phyloP scores from a whole-genome alignment of 2,329 filamentous ascomycete genomes.

The Tolypocladium ovalisporum region DNA sequence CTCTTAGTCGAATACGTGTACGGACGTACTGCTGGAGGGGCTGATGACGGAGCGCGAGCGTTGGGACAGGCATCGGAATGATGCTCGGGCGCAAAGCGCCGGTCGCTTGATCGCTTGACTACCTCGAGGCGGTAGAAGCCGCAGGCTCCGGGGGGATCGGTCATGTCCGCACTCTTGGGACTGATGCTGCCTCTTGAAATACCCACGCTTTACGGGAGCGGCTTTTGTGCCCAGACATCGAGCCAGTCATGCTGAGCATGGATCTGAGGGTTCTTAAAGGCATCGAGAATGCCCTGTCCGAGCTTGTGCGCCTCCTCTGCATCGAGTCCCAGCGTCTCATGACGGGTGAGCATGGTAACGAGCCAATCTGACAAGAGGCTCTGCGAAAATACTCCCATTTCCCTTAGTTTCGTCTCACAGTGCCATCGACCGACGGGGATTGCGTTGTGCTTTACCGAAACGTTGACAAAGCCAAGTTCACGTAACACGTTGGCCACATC shows the following conservation, averaged over 20 bases:
- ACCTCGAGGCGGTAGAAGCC: background rate
- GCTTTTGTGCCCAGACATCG: constrained; percentile 28
- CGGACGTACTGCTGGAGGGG: background rate
- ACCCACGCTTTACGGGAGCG: constrained; percentile 3
- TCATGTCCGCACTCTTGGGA: too few species aligned
- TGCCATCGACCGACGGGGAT: constrained; percentile 28
- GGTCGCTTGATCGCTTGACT: background rate
- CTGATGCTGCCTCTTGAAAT: background rate
- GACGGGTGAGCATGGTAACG: constrained; percentile 20
- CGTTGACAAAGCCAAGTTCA: constrained; percentile 22
- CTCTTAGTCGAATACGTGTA: background rate
- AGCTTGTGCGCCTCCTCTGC: constrained; percentile 21
- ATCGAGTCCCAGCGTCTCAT: constrained; percentile 19
- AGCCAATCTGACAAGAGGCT: constrained; percentile 23
- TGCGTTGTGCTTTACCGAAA: constrained; percentile 15
- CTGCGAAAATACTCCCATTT: constrained; percentile 26
- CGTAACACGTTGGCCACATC: constrained; percentile 17
- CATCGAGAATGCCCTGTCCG: constrained; percentile 17
- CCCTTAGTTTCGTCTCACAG: constrained; percentile 19
- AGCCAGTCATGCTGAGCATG: constrained; percentile 24
- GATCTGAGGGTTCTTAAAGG: constrained; percentile 19
- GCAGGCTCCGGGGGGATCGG: too few species aligned
- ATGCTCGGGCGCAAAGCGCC: background rate
- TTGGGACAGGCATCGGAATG: background rate
- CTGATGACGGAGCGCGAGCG: background rate